Evolutionary conservation across 1,284 basidiomycete species (phyloP), one percentile per base, ranked within the genome.

Genomic region (Ceratobasidium sp.): DNA sequence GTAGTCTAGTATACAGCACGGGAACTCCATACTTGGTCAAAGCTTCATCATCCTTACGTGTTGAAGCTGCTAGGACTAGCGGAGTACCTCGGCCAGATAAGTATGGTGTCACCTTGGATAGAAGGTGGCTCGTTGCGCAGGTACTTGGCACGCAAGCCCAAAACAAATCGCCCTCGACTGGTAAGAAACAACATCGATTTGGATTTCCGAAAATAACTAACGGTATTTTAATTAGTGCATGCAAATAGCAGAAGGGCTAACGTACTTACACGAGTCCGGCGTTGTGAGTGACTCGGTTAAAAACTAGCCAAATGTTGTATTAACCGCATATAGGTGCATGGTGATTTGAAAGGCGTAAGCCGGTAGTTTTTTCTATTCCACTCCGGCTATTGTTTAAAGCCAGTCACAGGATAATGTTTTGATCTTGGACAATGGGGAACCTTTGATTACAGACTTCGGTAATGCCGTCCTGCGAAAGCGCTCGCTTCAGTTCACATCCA

Each of bases 1-100:
- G 33, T 33, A 33, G 33, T 10, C 13, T 7, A 71, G 69, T 33
- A 33, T 58, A 28, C 69, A 33, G 69, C 69, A 49, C 49, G 55
- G 9, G 69, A 71, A 33, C 33, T 71, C n/a, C 40, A 71, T n/a
- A 58, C 55, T 7, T 71, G 69, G 69, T 55, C 69, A 33, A 71
- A 58, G 28, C 51, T 49, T 42, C 13, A 42, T 6, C 69, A 71
- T 23, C 69, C 33, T 3, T 15, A 71, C n/a, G 55, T 71, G 4
- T 42, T 71, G 53, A 42, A 53, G 23, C 28, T 71, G 49, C 39
- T 56, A 6, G 69, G 69, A 13, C n/a, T 71, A 15, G 69, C 44
- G 9, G 26, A 56, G 23, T 71, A 39, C 26, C 69, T 28, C 15
- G 55, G 51, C 20, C 69, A 71, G 58, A 71, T 71, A 9, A 53